Evolutionary conservation across 2,329 filamentous ascomycete species (phyloP).

Genomic region (Beauveria sp.): DNA sequence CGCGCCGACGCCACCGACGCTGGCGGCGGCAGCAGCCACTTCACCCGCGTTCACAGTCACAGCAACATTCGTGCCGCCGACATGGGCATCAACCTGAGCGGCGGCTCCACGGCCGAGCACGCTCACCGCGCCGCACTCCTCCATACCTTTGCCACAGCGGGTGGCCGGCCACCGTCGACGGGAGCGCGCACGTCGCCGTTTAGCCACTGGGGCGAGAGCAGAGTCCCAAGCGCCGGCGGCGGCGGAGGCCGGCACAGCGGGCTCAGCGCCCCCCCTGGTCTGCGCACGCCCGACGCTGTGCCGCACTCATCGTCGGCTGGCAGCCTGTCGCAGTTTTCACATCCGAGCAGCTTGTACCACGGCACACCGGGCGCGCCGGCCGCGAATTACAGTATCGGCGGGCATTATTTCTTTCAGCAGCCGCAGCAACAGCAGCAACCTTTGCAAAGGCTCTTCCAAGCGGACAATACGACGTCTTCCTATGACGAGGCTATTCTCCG

Average conservation of each 20-base stretch:
- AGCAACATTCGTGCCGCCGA: slow-evolving; percentile 12
- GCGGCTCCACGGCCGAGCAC: slow-evolving; percentile 19
- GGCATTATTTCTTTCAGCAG: neutral
- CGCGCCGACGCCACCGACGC: neutral
- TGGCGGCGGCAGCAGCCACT: neutral
- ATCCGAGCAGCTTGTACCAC: slow-evolving; percentile 43
- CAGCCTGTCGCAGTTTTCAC: slow-evolving; percentile 33
- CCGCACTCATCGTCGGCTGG: slow-evolving; percentile 18
- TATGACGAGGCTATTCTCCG: slow-evolving; percentile 30
- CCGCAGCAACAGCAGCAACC: neutral
- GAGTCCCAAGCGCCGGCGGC: slow-evolving; percentile 1
- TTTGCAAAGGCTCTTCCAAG: slow-evolving; percentile 22
- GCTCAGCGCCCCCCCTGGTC: slow-evolving; percentile 15
- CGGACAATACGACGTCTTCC: slow-evolving; percentile 25
- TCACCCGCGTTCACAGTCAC: slow-evolving; percentile 10
- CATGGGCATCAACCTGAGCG: slow-evolving; percentile 9
- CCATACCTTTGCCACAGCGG: slow-evolving; percentile 24
- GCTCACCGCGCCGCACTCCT: slow-evolving; percentile 28
- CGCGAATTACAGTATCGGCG: neutral
- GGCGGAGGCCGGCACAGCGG: slow-evolving; percentile 14
- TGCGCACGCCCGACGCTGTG: slow-evolving; percentile 15
- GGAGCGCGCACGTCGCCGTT: slow-evolving; percentile 23
- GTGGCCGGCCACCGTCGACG: neutral
- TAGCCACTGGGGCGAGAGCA: slow-evolving; percentile 22
- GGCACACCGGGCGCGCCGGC: slow-evolving; percentile 31